Base-by-base conservation (phyloP, 140 eudicot species). In the Ambrosia hybrid region DNA sequence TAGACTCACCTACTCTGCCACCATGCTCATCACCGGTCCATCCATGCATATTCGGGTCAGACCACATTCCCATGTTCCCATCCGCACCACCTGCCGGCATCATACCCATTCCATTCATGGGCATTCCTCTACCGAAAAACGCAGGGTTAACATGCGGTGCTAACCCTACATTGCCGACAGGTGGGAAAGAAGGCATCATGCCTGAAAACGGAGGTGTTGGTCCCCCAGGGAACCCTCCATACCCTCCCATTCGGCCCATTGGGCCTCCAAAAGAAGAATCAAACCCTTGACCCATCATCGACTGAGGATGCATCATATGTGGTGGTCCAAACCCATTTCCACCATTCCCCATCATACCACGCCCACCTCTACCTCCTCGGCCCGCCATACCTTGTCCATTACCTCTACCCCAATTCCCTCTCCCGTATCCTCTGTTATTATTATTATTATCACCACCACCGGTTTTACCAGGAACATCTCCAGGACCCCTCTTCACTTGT, bases 61-160 rank as follows among this genome's bases (percentile, higher is more conserved):
- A 51, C 98, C 98, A 92, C 96, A 89, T 92, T 14, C 96, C 98
- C 89, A 86, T 86, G 48, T 85, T 83, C 10, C 91, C 98, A 57
- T 86, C 96, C 4, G 81, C 77, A 15, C 96, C 95, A 51, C 85
- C 55, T 0, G 74, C 68, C 6, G 89, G 95, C 96, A 89, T 89
- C 98, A 92, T 92, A 12, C 96, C 96, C 96, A 92, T 88, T 36
- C 92, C 90, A 52, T 82, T 86, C 92, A 85, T 80, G 10, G 88
- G 87, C 96, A 89, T 89, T 21, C 96, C 96, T 76, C 96, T 74
- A 9, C 89, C 87, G 26, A 89, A 89, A 51, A 86, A 87, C 0
- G 96, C 94, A 0, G 94, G 96, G 73, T 89, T 89, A 63, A 89
- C 94, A 87, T 92, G 96, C 21, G 98, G 98, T 16, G 96, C 96